Evolutionary conservation across 352 stramenopile species (phyloP).

Genomic region (Globisporangium acanthophoron): DNA sequence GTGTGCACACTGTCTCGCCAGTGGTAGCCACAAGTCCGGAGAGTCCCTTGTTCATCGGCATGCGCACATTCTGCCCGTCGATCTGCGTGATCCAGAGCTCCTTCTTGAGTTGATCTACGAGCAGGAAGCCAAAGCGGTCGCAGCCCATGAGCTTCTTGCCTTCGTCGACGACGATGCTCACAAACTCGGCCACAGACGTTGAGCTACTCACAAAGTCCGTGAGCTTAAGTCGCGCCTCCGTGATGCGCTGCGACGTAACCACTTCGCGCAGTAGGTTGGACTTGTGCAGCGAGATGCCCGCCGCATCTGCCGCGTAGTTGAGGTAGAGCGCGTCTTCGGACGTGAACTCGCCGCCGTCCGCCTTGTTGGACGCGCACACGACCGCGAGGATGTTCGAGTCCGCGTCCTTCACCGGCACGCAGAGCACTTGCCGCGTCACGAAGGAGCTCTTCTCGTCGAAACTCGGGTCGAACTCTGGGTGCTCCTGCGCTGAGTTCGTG

Average conservation of each 20-base stretch:
- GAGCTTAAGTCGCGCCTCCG: constrained; percentile 53
- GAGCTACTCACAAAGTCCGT: constrained; percentile 43
- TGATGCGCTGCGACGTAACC: constrained; percentile 67
- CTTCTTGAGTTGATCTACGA: constrained; percentile 75
- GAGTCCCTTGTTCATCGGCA: constrained; percentile 63
- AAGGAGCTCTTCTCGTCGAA: constrained; percentile 65
- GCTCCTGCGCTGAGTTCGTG: constrained; percentile 58
- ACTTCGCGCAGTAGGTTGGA: constrained; percentile 60
- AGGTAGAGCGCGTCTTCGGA: constrained; percentile 65
- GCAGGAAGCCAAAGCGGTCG: constrained; percentile 59
- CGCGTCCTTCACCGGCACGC: constrained; percentile 29
- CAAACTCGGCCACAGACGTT: constrained; percentile 60
- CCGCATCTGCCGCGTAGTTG: constrained; percentile 64
- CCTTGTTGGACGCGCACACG: constrained; percentile 56
- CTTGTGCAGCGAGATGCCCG: constrained; percentile 67
- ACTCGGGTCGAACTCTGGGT: constrained; percentile 58
- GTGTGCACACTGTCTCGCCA: constrained; percentile 43
- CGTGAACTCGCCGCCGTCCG: constrained; percentile 64
- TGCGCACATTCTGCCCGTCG: constrained; percentile 9
- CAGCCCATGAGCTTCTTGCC: constrained; percentile 74
- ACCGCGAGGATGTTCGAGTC: constrained; percentile 28
- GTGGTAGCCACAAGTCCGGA: constrained; percentile 65
- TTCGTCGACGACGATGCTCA: constrained; percentile 66
- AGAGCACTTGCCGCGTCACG: constrained; percentile 37
- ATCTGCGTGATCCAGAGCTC: constrained; percentile 65